phyloP scores from a whole-genome alignment of 2,329 filamentous ascomycete genomes.

The Nannizzia gypsea region DNA sequence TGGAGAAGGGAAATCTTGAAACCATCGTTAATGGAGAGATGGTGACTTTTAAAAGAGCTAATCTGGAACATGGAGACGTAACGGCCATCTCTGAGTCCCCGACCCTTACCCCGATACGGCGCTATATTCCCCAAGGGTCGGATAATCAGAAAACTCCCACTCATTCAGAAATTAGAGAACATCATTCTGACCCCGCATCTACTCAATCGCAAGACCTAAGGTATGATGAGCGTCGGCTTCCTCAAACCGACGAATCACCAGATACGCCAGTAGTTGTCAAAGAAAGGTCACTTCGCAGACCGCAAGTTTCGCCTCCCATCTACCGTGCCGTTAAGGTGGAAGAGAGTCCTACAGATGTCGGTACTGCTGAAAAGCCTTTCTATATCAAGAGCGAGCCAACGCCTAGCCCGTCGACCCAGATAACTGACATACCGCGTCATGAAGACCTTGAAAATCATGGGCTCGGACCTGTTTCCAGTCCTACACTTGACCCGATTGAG shows the following conservation, averaged over 20 bases:
- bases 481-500: neutral
- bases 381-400: constrained; percentile 27
- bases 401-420: constrained; percentile 11
- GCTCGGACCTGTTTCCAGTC: neutral
- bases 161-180: neutral
- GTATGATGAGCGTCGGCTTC: constrained; percentile 4
- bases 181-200: constrained; percentile 3
- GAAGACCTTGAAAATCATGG: neutral
- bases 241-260: constrained; percentile 11
- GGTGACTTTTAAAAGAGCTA: constrained; percentile 22
- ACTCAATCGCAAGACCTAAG: constrained; percentile 14
- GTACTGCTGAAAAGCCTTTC: constrained; percentile 14
- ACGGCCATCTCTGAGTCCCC: neutral
- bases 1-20: constrained; percentile 23
- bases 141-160: neutral
- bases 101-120: neutral
- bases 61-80: neutral
- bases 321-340: constrained; percentile 11
- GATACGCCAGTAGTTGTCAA: constrained; percentile 5
- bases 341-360: constrained; percentile 7
- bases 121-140: neutral
- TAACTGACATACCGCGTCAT: neutral
- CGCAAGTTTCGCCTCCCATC: constrained; percentile 1
- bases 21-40: constrained; percentile 19
- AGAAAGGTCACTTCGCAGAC: constrained; percentile 15